Conservation (phyloP, 2,329 filamentous ascomycete genomes). For the Colletotrichum sp. region DNA sequence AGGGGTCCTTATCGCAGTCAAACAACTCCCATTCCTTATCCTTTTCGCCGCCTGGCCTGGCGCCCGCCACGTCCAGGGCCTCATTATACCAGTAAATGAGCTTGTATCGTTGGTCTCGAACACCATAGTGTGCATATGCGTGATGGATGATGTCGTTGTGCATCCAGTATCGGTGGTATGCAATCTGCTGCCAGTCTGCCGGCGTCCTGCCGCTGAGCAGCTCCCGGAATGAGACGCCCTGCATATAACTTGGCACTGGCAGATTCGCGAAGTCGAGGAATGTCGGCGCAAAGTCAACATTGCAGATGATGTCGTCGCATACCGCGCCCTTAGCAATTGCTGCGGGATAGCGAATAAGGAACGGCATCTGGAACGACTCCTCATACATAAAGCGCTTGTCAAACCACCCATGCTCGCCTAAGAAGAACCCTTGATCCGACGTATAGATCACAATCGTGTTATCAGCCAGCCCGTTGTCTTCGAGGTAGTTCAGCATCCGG, state of each 20-base stretch:
- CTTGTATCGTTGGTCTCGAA: conserved; percentile 57
- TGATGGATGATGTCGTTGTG: conserved; percentile 55
- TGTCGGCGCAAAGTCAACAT: conserved; percentile 59
- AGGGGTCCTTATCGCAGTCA: conserved; percentile 53
- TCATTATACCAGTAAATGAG: conserved; percentile 63
- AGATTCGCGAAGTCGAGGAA: conserved; percentile 52
- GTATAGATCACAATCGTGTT: conserved; percentile 60
- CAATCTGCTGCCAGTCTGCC: conserved; percentile 52
- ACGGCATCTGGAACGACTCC: conserved; percentile 62
- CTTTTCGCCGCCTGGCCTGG: conserved; percentile 42
- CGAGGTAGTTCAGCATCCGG: conserved; percentile 50
- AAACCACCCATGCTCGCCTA: conserved; percentile 63
- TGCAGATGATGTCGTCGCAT: conserved; percentile 54
- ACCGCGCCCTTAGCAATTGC: conserved; percentile 43
- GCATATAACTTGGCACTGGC: conserved; percentile 53
- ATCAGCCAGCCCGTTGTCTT: conserved; percentile 42
- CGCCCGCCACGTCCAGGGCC: conserved; percentile 47
- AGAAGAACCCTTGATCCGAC: conserved; percentile 61
- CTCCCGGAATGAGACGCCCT: conserved; percentile 48
- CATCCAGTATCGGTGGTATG: conserved; percentile 63
- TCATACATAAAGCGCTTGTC: conserved; percentile 66
- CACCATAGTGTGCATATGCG: conserved; percentile 56
- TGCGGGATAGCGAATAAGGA: conserved; percentile 50
- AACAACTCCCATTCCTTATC: conserved; percentile 60
- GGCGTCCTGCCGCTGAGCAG: conserved; percentile 44